Base-by-base conservation (phyloP, 2,329 filamentous ascomycete species). In the Ophiostoma pallidulum region DNA sequence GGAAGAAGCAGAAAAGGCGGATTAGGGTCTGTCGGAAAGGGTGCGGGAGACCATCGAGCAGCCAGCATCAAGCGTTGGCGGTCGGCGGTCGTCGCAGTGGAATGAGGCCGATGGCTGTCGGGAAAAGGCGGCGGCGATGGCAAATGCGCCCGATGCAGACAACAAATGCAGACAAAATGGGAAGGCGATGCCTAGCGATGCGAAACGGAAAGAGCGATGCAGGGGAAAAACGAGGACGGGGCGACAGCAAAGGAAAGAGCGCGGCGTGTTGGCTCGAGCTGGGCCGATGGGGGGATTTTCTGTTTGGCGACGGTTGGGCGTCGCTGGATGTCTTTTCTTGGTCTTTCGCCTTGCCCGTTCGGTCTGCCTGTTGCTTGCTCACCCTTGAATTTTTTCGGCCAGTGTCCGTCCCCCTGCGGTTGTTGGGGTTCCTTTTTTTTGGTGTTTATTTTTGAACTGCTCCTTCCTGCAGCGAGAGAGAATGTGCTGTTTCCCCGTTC, bases 301-400 rank as follows among this genome's bases (percentile, higher is more conserved):
- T 43, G 24, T 40, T 41, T 36, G 32, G 39, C 18, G 40, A 39
- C 33, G 48, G 52, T 49, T 52, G 48, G 52, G 46, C 41, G 47
- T 51, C 45, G 52, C 49, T 52, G 52, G 40, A 36, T 45, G 32
- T 41, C 32, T 26, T 33, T 49, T 45, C n/a, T n/a, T n/a, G n/a
- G n/a, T n/a, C n/a, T n/a, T n/a, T 18, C 35, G 8, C 42, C 16
- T 44, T 36, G 37, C 29, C 26, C 14, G 20, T 45, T 19, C 40
- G 38, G 20, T 26, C 20, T 33, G 18, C 29, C 29, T 45, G 37
- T 37, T 32, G 39, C 33, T 32, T 33, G 38, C 29, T 18, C 32
- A 40, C 33, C 45, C 48, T 51, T 37, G 38, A 32, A 43, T 49
- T 36, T 38, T 41, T 41, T 45, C 41, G 26, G 36, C 42, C 42